These are phyloP conservation scores for Plasmodium yoelii DNA, from an alignment of 169 alveolate genomes.

Conservation along the genomic window DNA sequence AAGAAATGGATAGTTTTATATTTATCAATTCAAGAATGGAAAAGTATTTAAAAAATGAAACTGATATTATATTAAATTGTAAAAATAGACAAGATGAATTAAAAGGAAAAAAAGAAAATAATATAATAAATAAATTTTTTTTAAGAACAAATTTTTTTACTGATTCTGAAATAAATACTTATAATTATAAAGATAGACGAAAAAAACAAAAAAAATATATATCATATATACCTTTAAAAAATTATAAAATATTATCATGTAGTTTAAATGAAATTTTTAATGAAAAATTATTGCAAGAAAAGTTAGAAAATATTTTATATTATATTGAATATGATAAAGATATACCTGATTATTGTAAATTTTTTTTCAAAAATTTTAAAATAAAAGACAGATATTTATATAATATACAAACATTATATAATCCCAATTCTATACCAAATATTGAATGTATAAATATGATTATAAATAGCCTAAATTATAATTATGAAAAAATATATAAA, in stretches of 20 bases:
- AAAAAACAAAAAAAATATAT: slow-evolving; percentile 66
- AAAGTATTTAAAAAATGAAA: slow-evolving; percentile 54
- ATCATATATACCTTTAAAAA: slow-evolving; percentile 49
- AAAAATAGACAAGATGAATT: neutral
- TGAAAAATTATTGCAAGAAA: slow-evolving; percentile 16
- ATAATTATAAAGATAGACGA: neutral
- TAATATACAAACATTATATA: slow-evolving; percentile 48
- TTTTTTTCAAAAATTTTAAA: slow-evolving; percentile 41
- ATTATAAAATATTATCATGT: slow-evolving; percentile 40
- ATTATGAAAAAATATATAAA: slow-evolving; percentile 43
- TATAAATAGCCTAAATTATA: slow-evolving; percentile 41
- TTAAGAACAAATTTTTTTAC: slow-evolving; percentile 6
- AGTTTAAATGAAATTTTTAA: slow-evolving; percentile 41
- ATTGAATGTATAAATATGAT: slow-evolving; percentile 56
- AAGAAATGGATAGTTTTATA: slow-evolving; percentile 40
- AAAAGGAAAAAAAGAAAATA: slow-evolving; percentile 2
- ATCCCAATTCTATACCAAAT: slow-evolving; percentile 9
- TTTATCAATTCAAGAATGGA: slow-evolving; percentile 74
- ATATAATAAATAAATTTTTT: slow-evolving; percentile 42
- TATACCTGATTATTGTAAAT: slow-evolving; percentile 43
- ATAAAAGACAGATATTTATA: slow-evolving; percentile 24
- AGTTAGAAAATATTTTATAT: slow-evolving; percentile 42
- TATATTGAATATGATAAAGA: slow-evolving; percentile 43
- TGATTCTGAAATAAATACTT: neutral
- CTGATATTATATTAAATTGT: slow-evolving; percentile 22